Evolutionary conservation across 768 basidiomycete genomes (phyloP).

Genomic region (Suillus brevipes): DNA sequence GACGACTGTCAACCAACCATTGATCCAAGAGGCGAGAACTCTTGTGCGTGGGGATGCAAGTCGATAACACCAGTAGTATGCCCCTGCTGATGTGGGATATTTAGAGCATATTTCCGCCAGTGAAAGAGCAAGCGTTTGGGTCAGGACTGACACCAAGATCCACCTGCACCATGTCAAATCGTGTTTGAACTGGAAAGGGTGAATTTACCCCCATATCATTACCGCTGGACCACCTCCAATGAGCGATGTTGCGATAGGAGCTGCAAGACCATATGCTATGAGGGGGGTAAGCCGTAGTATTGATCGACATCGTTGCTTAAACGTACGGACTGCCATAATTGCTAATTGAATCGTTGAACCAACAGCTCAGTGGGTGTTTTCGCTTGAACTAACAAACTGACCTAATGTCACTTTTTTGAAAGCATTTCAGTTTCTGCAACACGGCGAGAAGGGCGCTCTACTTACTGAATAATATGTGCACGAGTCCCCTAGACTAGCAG

Average conservation of each 20-base stretch:
- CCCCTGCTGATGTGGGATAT: slow-evolving; percentile 62
- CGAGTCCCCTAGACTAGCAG: slow-evolving; percentile 47
- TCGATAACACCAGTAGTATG: slow-evolving; percentile 68
- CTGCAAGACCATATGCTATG: slow-evolving; percentile 55
- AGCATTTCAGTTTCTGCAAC: slow-evolving; percentile 16
- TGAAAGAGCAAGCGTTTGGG: slow-evolving; percentile 51
- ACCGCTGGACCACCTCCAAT: slow-evolving; percentile 55
- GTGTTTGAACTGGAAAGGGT: not conserved
- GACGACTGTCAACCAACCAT: slow-evolving; percentile 68
- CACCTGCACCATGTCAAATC: slow-evolving; percentile 35
- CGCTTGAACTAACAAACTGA: slow-evolving; percentile 20
- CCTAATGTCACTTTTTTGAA: slow-evolving; percentile 44
- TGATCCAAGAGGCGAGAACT: slow-evolving; percentile 60
- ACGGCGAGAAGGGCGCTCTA: not conserved
- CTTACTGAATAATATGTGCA: slow-evolving; percentile 57
- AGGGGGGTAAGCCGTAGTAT: slow-evolving; percentile 7
- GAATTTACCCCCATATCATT: slow-evolving; percentile 56
- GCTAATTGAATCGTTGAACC: slow-evolving; percentile 33
- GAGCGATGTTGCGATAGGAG: slow-evolving; percentile 58
- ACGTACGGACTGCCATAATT: slow-evolving; percentile 64
- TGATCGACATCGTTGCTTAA: not conserved
- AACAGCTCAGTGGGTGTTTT: slow-evolving; percentile 5
- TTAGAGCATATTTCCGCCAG: slow-evolving; percentile 60
- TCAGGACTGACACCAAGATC: slow-evolving; percentile 50
- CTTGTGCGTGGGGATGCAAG: slow-evolving; percentile 53